Base-by-base conservation (phyloP, 2,329 filamentous ascomycete species). In the Hirsutella rhossiliensis region DNA sequence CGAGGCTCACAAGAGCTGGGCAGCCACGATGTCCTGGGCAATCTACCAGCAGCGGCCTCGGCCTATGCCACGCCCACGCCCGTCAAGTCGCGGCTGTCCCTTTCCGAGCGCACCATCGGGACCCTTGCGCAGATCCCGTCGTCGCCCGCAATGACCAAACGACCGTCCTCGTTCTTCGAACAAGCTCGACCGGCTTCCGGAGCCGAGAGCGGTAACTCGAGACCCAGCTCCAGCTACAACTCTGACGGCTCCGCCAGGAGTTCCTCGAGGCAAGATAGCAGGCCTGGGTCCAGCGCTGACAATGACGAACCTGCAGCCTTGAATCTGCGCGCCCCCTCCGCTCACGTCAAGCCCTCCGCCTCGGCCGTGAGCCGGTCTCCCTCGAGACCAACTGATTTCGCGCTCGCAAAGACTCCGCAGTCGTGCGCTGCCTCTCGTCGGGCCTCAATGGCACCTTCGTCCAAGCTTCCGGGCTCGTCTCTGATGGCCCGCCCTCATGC, bases 101-200 rank as follows among this genome's bases (percentile, higher is more conserved):
- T 96, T 4, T 80, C 84, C 0, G 89, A 96, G 54, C 73, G 90
- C 46, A 94, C 89, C 1, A 81, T 94, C 37, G 87, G 94, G 59
- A 94, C 87, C 0, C 67, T 96, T 6, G 75, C 87, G 3, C 76
- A 80, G 40, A 68, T 95, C 28, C 85, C 88, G 0, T 79, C 85
- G 0, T 92, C 88, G 1, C 88, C 89, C 5, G 77, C 76, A 1
- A 62, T 84, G 39, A 76, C 72, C 43, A 77, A 78, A 46, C 77
- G 80, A 43, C 68, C 75, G 9, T 87, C 86, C 0, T 79, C 76
- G 44, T 88, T 94, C 60, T 92, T 85, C 57, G 80, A 78, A 41
- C 63, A 69, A 2, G 71, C 80, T n/a, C 74, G 75, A 7, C 75
- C 82, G 5, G 53, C 61, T 18, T 75, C 73, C 3, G 62, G 71